Base-by-base conservation (phyloP, 2,329 filamentous ascomycete species). In the Bipolaris gigantea region DNA sequence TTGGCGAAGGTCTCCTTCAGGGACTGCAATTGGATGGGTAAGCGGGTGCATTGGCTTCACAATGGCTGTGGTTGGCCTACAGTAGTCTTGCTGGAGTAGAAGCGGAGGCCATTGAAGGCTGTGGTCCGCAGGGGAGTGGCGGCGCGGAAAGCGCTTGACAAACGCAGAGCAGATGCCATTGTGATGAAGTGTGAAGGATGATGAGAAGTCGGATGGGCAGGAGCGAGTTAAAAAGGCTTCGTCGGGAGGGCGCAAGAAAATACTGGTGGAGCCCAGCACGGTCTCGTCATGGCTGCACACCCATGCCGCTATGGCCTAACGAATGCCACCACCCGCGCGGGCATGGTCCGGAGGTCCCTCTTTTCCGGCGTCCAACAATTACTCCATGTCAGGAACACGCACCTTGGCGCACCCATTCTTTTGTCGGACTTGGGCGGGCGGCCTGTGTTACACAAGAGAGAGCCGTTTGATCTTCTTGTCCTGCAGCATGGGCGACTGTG, bases 1-100 rank as follows among this genome's bases (percentile, higher is more conserved):
- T 94, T 92, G 76, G 93, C 93, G 79, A 99, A 97, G 76, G 92
- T 93, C 79, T 99, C 94, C 85, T 99, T 99, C 76, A 99, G 82
- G 69, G 92, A 92, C 94, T 99, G 70, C 54, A 69, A 51, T 63
- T 63, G 47, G 43, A 25, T 46, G 18, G n/a, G 56, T 70, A 50
- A 72, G 75, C 61, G 66, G 63, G 52, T 55, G 57, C 45, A 42
- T 38, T 48, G 16, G 55, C 27, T 36, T 57, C 15, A 10, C 44
- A 34, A 56, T 45, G 48, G 42, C 34, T 38, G 40, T 6, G 43
- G 54, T 46, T 54, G 41, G 51, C 81, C 72, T 81, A 95, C 92
- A 84, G 92, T 87, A 69, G 88, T 85, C 85, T 97, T 97, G 68
- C 77, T 88, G 61, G 92, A 96, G 82, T 97, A 97, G 85, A 85